These are phyloP conservation scores for Alternaria sp. DNA, from an alignment of 2,329 filamentous ascomycete genomes.

Conservation along the genomic window DNA sequence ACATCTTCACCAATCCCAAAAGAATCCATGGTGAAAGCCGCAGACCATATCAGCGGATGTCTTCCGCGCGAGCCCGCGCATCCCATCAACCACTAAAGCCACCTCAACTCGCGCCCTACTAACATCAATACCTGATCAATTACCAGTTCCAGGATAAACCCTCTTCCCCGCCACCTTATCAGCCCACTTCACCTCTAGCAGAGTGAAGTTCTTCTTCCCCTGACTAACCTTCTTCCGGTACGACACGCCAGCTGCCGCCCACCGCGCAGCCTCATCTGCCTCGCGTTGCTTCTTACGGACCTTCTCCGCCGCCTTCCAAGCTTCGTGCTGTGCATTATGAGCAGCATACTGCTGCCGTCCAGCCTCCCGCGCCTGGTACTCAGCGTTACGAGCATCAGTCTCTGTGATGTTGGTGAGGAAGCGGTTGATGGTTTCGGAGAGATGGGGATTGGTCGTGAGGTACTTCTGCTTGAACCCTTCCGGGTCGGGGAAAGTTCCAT, in stretches of 20 bases:
- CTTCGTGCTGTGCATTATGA: not conserved
- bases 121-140: not conserved
- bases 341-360: not conserved
- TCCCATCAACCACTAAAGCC: not conserved
- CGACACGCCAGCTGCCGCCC: not conserved
- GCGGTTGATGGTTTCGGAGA: not conserved
- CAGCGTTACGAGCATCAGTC: not conserved
- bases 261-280: not conserved
- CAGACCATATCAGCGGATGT: not conserved
- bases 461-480: not conserved
- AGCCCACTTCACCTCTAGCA: not conserved
- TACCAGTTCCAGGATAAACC: not conserved
- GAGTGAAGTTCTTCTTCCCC: not conserved
- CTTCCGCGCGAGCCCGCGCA: not conserved
- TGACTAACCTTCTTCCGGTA: slow-evolving; percentile 1
- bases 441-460: not conserved
- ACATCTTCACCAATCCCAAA: not conserved
- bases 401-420: not conserved
- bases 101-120: too few species aligned
- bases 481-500: not conserved
- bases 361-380: not conserved
- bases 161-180: not conserved
- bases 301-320: not conserved
- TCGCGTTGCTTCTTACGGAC: not conserved
- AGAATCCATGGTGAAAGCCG: not conserved